Percentiles rank a stretch among this genome's conserved stretches.
Conservation (phyloP, 1,139 yeast genomes). For the Keqinozyma sinolaborantium region DNA sequence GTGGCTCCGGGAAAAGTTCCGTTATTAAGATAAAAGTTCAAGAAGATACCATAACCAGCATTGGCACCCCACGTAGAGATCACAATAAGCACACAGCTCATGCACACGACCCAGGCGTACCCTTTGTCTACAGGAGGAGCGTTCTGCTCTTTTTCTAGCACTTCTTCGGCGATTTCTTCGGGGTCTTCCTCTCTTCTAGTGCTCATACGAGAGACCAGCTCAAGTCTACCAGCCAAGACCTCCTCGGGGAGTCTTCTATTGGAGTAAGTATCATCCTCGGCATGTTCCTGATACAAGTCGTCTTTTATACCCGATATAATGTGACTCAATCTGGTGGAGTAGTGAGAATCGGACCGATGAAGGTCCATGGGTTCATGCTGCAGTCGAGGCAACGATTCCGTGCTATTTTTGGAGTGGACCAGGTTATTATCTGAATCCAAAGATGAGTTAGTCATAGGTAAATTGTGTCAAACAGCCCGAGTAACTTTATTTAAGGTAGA, state of each 20-base stretch:
- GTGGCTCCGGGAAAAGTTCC: constrained; percentile 56
- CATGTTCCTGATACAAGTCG: constrained; percentile 22
- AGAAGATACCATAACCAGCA: constrained; percentile 65
- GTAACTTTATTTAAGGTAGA: too few species aligned
- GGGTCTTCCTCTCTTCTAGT: constrained; percentile 5
- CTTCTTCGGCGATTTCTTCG: constrained; percentile 4
- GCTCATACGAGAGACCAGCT: constrained; percentile 11
- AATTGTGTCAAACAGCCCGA: too few species aligned
- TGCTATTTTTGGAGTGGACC: neutral
- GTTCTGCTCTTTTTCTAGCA: constrained; percentile 10
- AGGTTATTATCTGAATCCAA: neutral
- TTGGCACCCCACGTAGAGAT: constrained; percentile 76
- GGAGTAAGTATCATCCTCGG: constrained; percentile 11
- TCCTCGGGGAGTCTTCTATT: constrained; percentile 19
- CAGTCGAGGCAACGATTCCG: neutral
- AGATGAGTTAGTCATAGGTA: too few species aligned
- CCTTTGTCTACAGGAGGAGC: constrained; percentile 64
- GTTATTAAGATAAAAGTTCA: constrained; percentile 48
- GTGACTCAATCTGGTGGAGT: constrained; percentile 24
- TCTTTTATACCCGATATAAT: constrained; percentile 31
- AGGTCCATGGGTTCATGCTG: constrained; percentile 1
- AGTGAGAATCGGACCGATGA: constrained; percentile 9
- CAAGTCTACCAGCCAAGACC: constrained; percentile 19
- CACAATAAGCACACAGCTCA: constrained; percentile 44
- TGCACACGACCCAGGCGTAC: constrained; percentile 66